phyloP scores from a whole-genome alignment of 352 stramenopile genomes.

The Detonula confervacea region DNA sequence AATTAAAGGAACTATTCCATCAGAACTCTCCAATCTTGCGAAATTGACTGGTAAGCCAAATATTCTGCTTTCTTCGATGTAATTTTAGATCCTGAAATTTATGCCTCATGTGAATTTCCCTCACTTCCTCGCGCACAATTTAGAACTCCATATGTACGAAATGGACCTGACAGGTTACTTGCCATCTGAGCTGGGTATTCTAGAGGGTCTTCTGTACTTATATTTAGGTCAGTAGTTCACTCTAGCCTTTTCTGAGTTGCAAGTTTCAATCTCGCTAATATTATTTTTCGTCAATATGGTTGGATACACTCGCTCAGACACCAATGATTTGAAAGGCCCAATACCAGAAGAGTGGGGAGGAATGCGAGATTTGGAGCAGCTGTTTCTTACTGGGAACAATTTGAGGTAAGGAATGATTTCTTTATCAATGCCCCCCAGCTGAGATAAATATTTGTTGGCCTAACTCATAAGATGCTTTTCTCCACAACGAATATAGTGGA shows the following conservation, averaged over 20 bases:
- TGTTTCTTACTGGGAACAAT: slow-evolving; percentile 48
- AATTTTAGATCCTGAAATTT: too few species aligned
- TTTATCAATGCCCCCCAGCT: background rate
- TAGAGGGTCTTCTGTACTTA: slow-evolving; percentile 41
- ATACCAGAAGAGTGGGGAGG: slow-evolving; percentile 61
- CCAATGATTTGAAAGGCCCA: slow-evolving; percentile 65
- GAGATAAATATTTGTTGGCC: background rate
- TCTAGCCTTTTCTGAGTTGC: too few species aligned
- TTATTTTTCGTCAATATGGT: background rate
- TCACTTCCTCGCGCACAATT: background rate
- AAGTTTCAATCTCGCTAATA: background rate
- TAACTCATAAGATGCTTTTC: background rate
- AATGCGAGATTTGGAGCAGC: slow-evolving; percentile 46
- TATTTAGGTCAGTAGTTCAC: slow-evolving; percentile 49
- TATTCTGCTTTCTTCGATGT: too few species aligned
- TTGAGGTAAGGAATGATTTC: slow-evolving; percentile 12
- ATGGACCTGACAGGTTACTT: slow-evolving; percentile 39
- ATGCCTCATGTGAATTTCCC: too few species aligned
- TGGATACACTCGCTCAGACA: too few species aligned
- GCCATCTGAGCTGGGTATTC: slow-evolving; percentile 49
- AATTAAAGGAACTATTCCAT: slow-evolving; percentile 39
- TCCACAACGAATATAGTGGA: slow-evolving; percentile 15
- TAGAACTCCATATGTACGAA: slow-evolving; percentile 54
- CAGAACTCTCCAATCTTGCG: slow-evolving; percentile 42
- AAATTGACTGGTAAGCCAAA: slow-evolving; percentile 33